phyloP scores from a whole-genome alignment of 2,329 filamentous ascomycete genomes.

The Aspergillus sp. region DNA sequence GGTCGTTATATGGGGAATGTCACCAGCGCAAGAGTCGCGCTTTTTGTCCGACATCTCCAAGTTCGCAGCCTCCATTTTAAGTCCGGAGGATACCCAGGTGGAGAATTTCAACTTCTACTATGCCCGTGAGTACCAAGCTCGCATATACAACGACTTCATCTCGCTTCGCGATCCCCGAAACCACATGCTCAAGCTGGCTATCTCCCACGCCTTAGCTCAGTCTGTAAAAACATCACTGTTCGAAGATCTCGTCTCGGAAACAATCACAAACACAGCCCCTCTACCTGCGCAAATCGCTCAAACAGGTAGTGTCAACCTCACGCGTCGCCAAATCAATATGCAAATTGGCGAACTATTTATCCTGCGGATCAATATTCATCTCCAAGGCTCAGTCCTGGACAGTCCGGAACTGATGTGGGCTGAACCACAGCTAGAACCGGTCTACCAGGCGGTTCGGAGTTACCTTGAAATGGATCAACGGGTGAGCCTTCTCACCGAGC shows the following conservation, averaged over 20 bases:
- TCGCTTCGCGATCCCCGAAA: slow-evolving; percentile 88
- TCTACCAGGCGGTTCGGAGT: slow-evolving; percentile 91
- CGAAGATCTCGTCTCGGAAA: slow-evolving; percentile 90
- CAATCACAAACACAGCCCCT: slow-evolving; percentile 88
- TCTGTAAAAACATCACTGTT: slow-evolving; percentile 98
- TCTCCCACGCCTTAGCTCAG: slow-evolving; percentile 91
- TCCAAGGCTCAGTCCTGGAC: slow-evolving; percentile 94
- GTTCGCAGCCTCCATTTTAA: slow-evolving; percentile 88
- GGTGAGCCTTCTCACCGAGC: slow-evolving; percentile 81
- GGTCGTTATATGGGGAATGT: slow-evolving; percentile 98
- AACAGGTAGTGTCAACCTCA: slow-evolving; percentile 88
- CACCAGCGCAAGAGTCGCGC: slow-evolving; percentile 77
- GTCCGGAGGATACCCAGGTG: slow-evolving; percentile 83
- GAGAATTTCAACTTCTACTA: slow-evolving; percentile 99
- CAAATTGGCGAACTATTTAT: slow-evolving; percentile 99
- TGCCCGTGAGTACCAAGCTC: slow-evolving; percentile 92
- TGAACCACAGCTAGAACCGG: slow-evolving; percentile 91
- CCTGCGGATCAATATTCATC: slow-evolving; percentile 92
- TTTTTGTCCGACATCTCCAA: slow-evolving; percentile 93
- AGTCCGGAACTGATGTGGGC: slow-evolving; percentile 98
- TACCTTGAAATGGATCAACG: slow-evolving; percentile 99
- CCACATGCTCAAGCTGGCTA: slow-evolving; percentile 97
- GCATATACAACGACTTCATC: slow-evolving; percentile 99
- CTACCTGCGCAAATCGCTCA: slow-evolving; percentile 89
- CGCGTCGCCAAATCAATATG: slow-evolving; percentile 93